A percentile compares a stretch with the other conserved stretches of the same genome.
Evolutionary conservation across 2,329 filamentous ascomycete species (phyloP).

Genomic region (Ophiostoma pallidulum): DNA sequence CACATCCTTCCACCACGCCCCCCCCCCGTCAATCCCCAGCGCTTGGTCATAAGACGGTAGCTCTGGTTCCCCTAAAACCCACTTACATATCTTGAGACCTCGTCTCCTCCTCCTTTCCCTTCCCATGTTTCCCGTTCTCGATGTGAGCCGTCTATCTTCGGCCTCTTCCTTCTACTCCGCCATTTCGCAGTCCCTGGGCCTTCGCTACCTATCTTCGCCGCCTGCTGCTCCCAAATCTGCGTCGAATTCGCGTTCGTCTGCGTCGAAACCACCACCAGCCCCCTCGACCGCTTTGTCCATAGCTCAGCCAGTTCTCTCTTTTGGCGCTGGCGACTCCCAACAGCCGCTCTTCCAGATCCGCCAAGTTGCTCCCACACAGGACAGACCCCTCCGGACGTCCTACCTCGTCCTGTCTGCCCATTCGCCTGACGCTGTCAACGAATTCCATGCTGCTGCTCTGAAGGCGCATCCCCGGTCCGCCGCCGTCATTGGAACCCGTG

Average conservation of each 20-base stretch:
- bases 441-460: slow-evolving; percentile 62
- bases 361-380: slow-evolving; percentile 29
- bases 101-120: neutral
- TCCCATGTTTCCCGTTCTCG: slow-evolving; percentile 39
- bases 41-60: slow-evolving; percentile 10
- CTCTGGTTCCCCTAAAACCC: slow-evolving; percentile 1
- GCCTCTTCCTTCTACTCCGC: slow-evolving; percentile 78
- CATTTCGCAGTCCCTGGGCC: slow-evolving; percentile 66
- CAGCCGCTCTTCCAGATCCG: slow-evolving; percentile 37
- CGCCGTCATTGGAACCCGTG: slow-evolving; percentile 21
- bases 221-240: neutral
- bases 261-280: neutral
- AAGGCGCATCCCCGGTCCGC: slow-evolving; percentile 48
- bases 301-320: slow-evolving; percentile 30
- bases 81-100: slow-evolving; percentile 4
- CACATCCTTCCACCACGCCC: too few species aligned
- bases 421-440: slow-evolving; percentile 54
- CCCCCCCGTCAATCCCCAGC: slow-evolving; percentile 7
- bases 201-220: slow-evolving; percentile 51
- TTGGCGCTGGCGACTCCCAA: slow-evolving; percentile 28
- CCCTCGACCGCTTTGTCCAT: slow-evolving; percentile 16
- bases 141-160: slow-evolving; percentile 67
- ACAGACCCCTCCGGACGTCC: slow-evolving; percentile 32
- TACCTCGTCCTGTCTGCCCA: slow-evolving; percentile 59
- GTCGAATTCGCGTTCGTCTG: neutral